Base-by-base conservation (phyloP, 306 rosid genomes). In the Fragaria iinumae region DNA sequence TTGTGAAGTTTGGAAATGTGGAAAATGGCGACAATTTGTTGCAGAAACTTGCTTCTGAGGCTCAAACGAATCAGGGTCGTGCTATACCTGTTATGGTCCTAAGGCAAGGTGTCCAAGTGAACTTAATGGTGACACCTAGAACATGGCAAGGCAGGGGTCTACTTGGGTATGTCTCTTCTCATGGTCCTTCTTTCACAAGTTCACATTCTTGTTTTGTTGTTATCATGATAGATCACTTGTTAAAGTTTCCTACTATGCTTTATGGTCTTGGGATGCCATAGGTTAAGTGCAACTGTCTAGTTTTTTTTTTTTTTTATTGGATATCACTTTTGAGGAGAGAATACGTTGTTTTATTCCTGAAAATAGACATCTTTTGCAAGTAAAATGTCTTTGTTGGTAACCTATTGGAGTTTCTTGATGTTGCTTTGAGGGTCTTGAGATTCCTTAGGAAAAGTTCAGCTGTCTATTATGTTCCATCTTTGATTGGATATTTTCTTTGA, bases 91-190 rank as follows among this genome's bases (percentile, higher is more conserved):
- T 90, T 65, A 82, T 78, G 44, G 81, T 92, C 49, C 57, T 80
- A 83, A 95, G 98, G 87, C 97, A 89, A 80, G 98, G 97, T 80
- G 77, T 88, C 44, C 72, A 73, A 47, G 72, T 92, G 73, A 95
- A 89, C 88, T 60, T 89, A 63, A 84, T 86, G 17, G 60, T 92
- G 84, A 92, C 92, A 20, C 98, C 98, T 12, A 88, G 98, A 88
- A 82, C 92, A 53, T 95, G 97, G 98, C 91, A 87, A 84, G 97
- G 97, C 87, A 85, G 97, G 48, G 97, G 97, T 73, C 85, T 95
- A 21, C 81, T 95, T n/a, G 98, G 98, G 98, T 90, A 95, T 74
- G 93, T 75, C 32, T 76, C 18, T 2, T 80, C 71, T 81, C 74
- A 75, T 23, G 80, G 47, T 18, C 41, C 41, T 29, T 29, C 1